These are phyloP conservation scores for Dalbergia oliveri DNA, from an alignment of 306 rosid genomes.

Conservation along the genomic window DNA sequence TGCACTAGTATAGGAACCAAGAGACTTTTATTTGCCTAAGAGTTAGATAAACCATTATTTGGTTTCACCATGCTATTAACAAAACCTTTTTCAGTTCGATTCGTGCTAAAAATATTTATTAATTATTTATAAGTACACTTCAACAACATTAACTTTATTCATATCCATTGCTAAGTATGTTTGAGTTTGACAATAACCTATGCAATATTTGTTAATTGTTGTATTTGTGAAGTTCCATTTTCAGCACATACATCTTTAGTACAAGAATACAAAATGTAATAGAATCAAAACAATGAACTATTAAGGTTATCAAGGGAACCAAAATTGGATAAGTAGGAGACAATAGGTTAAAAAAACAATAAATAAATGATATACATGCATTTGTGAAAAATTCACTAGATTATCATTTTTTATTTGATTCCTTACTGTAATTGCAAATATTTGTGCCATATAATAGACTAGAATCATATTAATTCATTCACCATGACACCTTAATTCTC, in stretches of 20 bases:
- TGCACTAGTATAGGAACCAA: no score
- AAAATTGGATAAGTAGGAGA: constrained; percentile 2
- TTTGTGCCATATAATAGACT: background rate
- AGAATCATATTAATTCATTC: constrained; percentile 1
- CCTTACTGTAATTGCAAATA: constrained; percentile 10
- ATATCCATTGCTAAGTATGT: no score
- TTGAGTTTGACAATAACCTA: no score
- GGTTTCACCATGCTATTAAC: no score
- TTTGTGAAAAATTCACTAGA: constrained; percentile 1
- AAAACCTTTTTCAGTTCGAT: no score
- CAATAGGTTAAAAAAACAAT: background rate
- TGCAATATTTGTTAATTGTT: no score
- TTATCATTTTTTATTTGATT: background rate
- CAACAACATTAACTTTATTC: no score
- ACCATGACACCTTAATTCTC: constrained; percentile 52
- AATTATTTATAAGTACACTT: no score
- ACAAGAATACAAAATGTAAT: background rate
- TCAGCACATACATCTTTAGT: background rate
- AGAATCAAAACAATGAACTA: background rate
- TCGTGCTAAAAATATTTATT: no score
- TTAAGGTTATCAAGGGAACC: constrained; percentile 10
- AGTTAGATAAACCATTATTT: no score
- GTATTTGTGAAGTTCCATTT: background rate
- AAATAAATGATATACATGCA: background rate
- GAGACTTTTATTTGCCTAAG: no score